Conservation (phyloP, 257 asterid genomes). For the Ilex asprella region DNA sequence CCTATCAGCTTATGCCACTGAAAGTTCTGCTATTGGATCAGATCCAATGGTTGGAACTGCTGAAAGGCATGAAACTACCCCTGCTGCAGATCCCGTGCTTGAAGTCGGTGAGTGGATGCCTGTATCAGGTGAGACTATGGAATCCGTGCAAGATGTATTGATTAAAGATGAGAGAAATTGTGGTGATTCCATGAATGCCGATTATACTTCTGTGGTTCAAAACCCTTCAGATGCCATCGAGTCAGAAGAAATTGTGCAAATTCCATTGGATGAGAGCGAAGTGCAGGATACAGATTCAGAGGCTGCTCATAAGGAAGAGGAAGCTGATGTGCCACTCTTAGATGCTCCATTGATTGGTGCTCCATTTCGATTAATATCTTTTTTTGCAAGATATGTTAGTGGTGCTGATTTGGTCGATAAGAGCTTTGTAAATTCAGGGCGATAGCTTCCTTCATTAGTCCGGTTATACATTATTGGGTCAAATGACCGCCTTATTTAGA, state of each 20-base stretch:
- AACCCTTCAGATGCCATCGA: constrained; percentile 37
- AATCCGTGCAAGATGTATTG: constrained; percentile 26
- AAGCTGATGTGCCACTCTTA: constrained; percentile 35
- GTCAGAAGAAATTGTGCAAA: constrained; percentile 64
- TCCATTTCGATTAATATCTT: constrained; percentile 87
- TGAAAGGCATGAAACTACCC: constrained; percentile 11
- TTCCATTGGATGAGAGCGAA: constrained; percentile 60
- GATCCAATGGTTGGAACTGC: constrained; percentile 21
- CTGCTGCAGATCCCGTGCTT: constrained; percentile 22
- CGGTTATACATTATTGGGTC: too few relatives aligned
- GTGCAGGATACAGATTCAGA: constrained; percentile 20
- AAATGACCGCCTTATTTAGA: too few relatives aligned
- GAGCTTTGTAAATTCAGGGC: constrained; percentile 22
- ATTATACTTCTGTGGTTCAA: constrained; percentile 12
- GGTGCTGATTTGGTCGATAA: constrained; percentile 84
- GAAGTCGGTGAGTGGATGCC: constrained; percentile 26
- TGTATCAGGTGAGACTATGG: constrained; percentile 28
- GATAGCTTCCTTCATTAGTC: too few relatives aligned
- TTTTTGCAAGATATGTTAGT: constrained; percentile 79
- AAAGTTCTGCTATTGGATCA: constrained; percentile 17
- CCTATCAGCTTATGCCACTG: constrained; percentile 22
- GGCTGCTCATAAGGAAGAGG: constrained; percentile 26
- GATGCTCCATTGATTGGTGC: constrained; percentile 92
- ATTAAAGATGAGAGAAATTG: constrained; percentile 23
- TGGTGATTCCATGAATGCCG: constrained; percentile 16